Base-by-base conservation (phyloP, 2,329 filamentous ascomycete genomes). In the Proliferodiscus dingleyae region DNA sequence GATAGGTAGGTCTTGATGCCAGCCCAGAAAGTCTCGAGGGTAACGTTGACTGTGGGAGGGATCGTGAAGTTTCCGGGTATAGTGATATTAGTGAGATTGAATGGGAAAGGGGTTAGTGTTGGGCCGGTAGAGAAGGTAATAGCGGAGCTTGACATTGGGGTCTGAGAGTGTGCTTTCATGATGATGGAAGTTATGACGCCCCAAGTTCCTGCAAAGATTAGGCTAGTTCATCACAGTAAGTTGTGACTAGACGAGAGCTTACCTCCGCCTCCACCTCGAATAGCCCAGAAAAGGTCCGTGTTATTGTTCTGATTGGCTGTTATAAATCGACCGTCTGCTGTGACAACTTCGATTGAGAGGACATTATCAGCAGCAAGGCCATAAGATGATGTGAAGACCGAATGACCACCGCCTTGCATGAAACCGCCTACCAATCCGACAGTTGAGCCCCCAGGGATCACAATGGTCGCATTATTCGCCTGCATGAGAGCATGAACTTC, bases 201-300 rank as follows among this genome's bases (percentile, higher is more conserved):
- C 29, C 29, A 32, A n/a, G 29, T 15, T 34, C n/a, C n/a, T n/a
- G n/a, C n/a, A n/a, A n/a, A n/a, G n/a, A n/a, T n/a, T n/a, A n/a
- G n/a, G n/a, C n/a, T n/a, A n/a, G n/a, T n/a, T n/a, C n/a, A n/a
- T n/a, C n/a, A n/a, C n/a, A n/a, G n/a, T n/a, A n/a, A n/a, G n/a
- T n/a, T n/a, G n/a, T n/a, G n/a, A n/a, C n/a, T n/a, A n/a, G n/a
- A n/a, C n/a, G n/a, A n/a, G n/a, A n/a, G n/a, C n/a, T n/a, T n/a
- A n/a, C 6, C 6, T 6, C 71, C 73, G 2, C 80, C 79, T 0
- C 80, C 78, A 2, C 79, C 79, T 30, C 68, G 67, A 0, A 82
- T 63, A 1, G 80, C 80, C 80, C 79, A 85, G 64, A 77, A 83
- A 2, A 84, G 64, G 39, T 83, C 79, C 0, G 66, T 44, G 51